Percentiles rank a stretch among this genome's conserved stretches.
Conservation (phyloP, 148 eudicot genomes). For the Mesembryanthemum crystallinum region DNA sequence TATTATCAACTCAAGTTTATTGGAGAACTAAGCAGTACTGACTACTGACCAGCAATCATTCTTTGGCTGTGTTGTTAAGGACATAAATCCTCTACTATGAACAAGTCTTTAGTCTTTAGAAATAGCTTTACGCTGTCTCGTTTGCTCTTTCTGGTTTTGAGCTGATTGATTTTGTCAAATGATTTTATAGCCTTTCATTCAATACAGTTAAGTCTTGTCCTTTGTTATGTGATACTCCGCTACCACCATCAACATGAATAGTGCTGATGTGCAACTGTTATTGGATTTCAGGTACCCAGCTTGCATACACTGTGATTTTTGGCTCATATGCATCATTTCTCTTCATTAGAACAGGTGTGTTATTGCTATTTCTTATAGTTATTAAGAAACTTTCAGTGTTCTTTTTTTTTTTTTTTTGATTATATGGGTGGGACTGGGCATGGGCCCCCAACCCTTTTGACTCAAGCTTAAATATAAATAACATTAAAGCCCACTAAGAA, state of each 20-base stretch:
- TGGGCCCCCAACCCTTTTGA: too few relatives aligned
- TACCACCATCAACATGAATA: slow-evolving; percentile 10
- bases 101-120: not conserved
- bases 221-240: not conserved
- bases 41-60: not conserved
- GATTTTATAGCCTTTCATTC: not conserved
- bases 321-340: slow-evolving; percentile 90
- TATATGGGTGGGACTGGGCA: too few relatives aligned
- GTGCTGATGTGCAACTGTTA: slow-evolving; percentile 6
- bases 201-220: not conserved
- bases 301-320: slow-evolving; percentile 83
- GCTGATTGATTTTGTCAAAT: not conserved
- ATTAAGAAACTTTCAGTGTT: not conserved
- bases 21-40: not conserved
- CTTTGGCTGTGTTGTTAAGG: not conserved
- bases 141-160: not conserved
- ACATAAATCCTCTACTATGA: not conserved
- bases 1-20: not conserved
- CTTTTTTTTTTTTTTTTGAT: too few relatives aligned
- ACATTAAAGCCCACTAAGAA: too few relatives aligned
- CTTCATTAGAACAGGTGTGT: slow-evolving; percentile 70
- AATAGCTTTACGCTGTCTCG: not conserved
- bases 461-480: too few relatives aligned
- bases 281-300: slow-evolving; percentile 71
- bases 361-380: slow-evolving; percentile 1